phyloP scores from a whole-genome alignment of 345 rosid genomes.

The Syzygium aqueum region DNA sequence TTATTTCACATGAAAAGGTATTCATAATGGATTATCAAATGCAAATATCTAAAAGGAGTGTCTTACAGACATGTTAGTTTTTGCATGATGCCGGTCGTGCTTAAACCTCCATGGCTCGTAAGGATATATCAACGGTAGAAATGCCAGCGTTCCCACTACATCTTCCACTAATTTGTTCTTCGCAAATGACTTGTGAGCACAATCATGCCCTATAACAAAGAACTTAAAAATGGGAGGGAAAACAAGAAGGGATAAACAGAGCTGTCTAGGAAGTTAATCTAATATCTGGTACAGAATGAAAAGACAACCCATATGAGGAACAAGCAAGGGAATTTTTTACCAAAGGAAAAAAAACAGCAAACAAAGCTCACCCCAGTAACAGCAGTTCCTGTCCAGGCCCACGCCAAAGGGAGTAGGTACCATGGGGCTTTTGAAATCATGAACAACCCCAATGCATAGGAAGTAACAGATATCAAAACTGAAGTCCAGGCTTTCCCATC shows the following conservation, averaged over 20 bases:
- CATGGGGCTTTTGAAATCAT: constrained; percentile 85
- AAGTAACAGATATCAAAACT: constrained; percentile 64
- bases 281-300: neutral
- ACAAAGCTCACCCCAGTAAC: constrained; percentile 58
- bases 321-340: neutral
- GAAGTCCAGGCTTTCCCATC: constrained; percentile 83
- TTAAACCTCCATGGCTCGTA: constrained; percentile 97
- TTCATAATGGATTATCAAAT: neutral
- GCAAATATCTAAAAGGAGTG: neutral
- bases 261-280: neutral
- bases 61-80: constrained; percentile 73
- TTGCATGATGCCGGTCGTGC: constrained; percentile 94
- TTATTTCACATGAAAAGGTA: neutral
- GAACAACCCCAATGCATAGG: constrained; percentile 73
- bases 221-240: constrained; percentile 35
- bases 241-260: constrained; percentile 2
- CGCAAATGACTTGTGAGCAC: constrained; percentile 94
- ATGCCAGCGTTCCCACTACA: constrained; percentile 87
- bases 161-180: constrained; percentile 87
- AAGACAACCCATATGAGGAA: neutral
- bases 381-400: constrained; percentile 99
- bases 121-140: constrained; percentile 81
- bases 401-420: constrained; percentile 91
- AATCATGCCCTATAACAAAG: constrained; percentile 98
- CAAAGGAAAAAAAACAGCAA: neutral